A percentile compares a stretch with the other conserved stretches of the same genome.
These are phyloP conservation scores for Echites panduratus DNA, from an alignment of 257 asterid species.

Conservation along the genomic window DNA sequence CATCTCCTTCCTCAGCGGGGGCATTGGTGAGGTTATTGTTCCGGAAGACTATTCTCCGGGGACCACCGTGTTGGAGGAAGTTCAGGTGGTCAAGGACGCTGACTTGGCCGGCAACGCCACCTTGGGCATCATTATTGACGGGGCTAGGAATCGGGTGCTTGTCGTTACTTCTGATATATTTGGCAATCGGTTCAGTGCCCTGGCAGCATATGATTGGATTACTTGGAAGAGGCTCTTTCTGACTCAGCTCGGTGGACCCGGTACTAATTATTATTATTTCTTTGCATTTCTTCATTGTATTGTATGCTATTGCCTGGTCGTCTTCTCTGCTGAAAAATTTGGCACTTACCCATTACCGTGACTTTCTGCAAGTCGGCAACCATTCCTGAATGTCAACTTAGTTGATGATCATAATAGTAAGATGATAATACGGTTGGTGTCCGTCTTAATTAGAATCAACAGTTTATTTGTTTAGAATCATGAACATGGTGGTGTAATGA, in stretches of 20 bases:
- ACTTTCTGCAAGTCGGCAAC: no score
- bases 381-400: no score
- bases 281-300: no score
- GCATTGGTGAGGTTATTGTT: conserved; percentile 60
- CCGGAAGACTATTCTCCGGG: conserved; percentile 13
- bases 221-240: conserved; percentile 66
- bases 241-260: conserved; percentile 76
- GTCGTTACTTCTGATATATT: conserved; percentile 27
- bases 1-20: conserved; percentile 78
- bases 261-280: conserved; percentile 21
- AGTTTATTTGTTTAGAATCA: no score
- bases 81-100: conserved; percentile 39
- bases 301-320: no score
- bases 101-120: conserved; percentile 69
- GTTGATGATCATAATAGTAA: no score
- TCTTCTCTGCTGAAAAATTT: no score
- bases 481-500: no score
- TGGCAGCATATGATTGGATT: conserved; percentile 75
- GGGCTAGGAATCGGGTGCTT: conserved; percentile 69
- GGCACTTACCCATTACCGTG: no score
- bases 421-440: no score
- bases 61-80: conserved; percentile 41
- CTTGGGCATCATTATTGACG: conserved; percentile 64
- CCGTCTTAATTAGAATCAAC: no score
- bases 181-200: conserved; percentile 61